These are phyloP conservation scores for Brachypodium distachyon DNA, from an alignment of 202 grass and related monocot species.

Conservation along the genomic window DNA sequence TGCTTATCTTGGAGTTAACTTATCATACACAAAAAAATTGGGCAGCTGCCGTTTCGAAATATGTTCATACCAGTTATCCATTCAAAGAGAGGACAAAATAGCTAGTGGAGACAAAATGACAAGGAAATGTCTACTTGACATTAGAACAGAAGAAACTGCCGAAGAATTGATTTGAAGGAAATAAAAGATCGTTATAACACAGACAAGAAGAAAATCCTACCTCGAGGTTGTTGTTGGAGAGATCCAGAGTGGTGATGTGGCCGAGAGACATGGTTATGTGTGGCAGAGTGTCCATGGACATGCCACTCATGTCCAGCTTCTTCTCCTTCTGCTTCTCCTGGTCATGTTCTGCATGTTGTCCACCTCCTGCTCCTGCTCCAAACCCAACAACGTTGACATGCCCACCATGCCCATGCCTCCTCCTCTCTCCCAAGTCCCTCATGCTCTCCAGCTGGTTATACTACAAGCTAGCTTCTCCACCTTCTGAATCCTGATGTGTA, in stretches of 20 bases:
- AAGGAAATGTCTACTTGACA: neutral
- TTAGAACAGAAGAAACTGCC: neutral
- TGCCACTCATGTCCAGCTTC: constrained; percentile 73
- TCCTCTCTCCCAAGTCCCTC: constrained; percentile 41
- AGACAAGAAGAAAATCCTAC: constrained; percentile 22
- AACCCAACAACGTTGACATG: constrained; percentile 26
- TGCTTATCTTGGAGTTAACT: constrained; percentile 32
- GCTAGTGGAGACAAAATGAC: neutral
- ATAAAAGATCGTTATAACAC: neutral
- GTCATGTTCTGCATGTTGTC: constrained; percentile 22
- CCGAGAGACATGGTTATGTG: constrained; percentile 62
- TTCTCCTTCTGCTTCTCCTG: constrained; percentile 22
- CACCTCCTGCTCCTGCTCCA: constrained; percentile 17
- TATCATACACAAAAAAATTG: constrained; percentile 3
- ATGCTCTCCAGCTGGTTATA: neutral
- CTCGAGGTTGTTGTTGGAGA: constrained; percentile 96
- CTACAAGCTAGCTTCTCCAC: neutral
- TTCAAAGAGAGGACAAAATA: neutral
- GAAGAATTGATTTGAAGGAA: neutral
- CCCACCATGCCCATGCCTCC: constrained; percentile 25
- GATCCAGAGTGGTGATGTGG: constrained; percentile 73
- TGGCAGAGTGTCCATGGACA: constrained; percentile 72
- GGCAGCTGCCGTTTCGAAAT: neutral
- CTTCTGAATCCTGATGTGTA: constrained; percentile 1
- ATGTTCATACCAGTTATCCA: constrained; percentile 20